Conservation (phyloP, 331 rosid species). For the Prunus yedoensis region DNA sequence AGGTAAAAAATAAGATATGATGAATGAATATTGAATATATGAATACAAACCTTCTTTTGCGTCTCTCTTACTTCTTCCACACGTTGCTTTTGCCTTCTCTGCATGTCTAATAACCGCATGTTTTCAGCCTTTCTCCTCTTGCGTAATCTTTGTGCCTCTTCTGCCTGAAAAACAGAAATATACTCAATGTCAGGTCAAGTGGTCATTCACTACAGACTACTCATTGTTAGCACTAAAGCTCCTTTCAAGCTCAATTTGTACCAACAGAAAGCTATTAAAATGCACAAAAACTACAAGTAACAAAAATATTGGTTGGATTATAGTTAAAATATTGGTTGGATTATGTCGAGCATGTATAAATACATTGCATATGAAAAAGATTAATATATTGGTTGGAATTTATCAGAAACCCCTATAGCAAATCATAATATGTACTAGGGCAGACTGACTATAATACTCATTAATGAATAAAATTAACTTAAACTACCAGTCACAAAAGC, state of each 20-base stretch:
- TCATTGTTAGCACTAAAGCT: not conserved
- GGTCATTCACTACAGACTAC: not conserved
- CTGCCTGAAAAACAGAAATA: conserved; percentile 45
- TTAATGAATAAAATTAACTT: not conserved
- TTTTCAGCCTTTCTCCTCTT: conserved; percentile 68
- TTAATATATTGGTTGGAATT: not conserved
- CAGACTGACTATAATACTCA: not conserved
- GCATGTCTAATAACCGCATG: conserved; percentile 57
- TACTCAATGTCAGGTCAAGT: not conserved
- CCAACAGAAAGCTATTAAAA: not conserved
- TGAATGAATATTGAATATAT: not conserved
- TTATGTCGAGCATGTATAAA: not conserved
- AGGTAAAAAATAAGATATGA: not conserved
- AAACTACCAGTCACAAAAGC: not conserved
- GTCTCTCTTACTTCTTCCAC: conserved; percentile 88
- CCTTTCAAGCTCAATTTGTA: not conserved
- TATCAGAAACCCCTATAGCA: not conserved
- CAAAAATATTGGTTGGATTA: not conserved
- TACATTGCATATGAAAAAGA: not conserved
- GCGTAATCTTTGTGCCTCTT: conserved; percentile 72
- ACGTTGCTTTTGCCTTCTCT: conserved; percentile 79
- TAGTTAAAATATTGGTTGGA: not conserved
- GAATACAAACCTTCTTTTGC: conserved; percentile 69
- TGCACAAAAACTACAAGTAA: not conserved
- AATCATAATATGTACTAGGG: not conserved